A percentile compares a stretch with the other conserved stretches of the same genome.
Conservation (phyloP, 2,329 filamentous ascomycete species). For the Tympanopsis confertula region DNA sequence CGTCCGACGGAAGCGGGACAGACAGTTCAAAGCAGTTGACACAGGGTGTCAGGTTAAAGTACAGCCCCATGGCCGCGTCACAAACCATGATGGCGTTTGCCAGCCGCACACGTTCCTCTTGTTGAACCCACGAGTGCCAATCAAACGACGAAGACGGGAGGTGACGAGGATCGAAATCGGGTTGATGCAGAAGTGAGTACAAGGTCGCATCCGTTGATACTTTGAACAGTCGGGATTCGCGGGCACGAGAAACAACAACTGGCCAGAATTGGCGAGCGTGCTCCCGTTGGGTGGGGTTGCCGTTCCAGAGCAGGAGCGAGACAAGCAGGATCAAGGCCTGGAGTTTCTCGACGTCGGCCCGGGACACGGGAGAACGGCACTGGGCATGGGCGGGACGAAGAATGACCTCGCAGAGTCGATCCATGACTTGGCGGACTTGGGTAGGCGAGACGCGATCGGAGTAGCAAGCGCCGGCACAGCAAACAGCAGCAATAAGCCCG, state of each 20-base stretch:
- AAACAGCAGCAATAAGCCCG: conserved; percentile 57
- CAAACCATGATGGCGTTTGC: conserved; percentile 55
- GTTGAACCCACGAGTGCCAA: conserved; percentile 58
- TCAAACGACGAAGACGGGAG: conserved; percentile 42
- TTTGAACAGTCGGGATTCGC: conserved; percentile 41
- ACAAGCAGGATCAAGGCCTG: conserved; percentile 55
- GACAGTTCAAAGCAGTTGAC: conserved; percentile 54
- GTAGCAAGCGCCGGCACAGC: conserved; percentile 66
- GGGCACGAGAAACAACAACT: conserved; percentile 41
- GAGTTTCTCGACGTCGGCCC: conserved; percentile 50
- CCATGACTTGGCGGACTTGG: conserved; percentile 58
- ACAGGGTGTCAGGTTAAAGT: conserved; percentile 56
- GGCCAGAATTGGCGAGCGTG: conserved; percentile 48
- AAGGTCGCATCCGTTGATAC: conserved; percentile 34
- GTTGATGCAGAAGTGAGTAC: conserved; percentile 50
- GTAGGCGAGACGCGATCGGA: conserved; percentile 47
- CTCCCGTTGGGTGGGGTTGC: conserved; percentile 52
- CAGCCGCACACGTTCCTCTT: conserved; percentile 55
- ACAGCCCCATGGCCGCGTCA: conserved; percentile 56
- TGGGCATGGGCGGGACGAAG: conserved; percentile 32
- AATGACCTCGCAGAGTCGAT: conserved; percentile 46
- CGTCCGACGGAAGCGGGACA: conserved; percentile 60
- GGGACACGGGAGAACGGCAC: conserved; percentile 22
- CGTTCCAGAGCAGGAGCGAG: conserved; percentile 58
- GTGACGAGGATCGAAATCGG: conserved; percentile 30